These are phyloP conservation scores for Coemansia sp. DNA, from an alignment of 192 early-diverging fungal genomes.

Conservation along the genomic window DNA sequence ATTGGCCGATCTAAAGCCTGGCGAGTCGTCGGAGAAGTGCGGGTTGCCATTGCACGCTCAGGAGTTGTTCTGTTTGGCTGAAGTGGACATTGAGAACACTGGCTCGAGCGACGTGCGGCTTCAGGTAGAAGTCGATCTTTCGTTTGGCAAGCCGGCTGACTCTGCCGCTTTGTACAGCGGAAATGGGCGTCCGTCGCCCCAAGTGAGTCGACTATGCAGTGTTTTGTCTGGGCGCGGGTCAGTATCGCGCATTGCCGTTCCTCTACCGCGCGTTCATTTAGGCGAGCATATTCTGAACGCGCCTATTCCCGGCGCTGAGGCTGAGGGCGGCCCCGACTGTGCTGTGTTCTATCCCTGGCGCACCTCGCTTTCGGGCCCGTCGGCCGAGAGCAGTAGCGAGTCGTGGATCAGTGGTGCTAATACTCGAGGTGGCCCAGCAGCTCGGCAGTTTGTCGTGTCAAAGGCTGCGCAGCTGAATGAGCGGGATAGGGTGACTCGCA, in stretches of 20 bases:
- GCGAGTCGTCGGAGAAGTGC: not conserved
- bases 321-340: constrained; percentile 37
- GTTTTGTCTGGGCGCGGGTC: constrained; percentile 20
- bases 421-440: not conserved
- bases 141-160: not conserved
- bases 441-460: constrained; percentile 46
- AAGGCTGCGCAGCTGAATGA: constrained; percentile 14
- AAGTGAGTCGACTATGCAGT: not conserved
- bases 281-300: not conserved
- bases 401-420: constrained; percentile 20
- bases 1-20: not conserved
- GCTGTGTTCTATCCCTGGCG: constrained; percentile 45
- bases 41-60: not conserved
- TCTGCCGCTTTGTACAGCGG: constrained; percentile 3
- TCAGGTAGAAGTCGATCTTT: constrained; percentile 33
- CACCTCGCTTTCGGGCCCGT: not conserved
- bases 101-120: constrained; percentile 27
- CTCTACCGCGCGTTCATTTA: constrained; percentile 29
- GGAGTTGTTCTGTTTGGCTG: constrained; percentile 39
- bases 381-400: not conserved
- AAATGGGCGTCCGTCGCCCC: not conserved
- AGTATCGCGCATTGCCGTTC: constrained; percentile 29
- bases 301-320: constrained; percentile 44
- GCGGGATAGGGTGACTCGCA: constrained; percentile 11
- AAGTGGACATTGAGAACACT: constrained; percentile 28